Evolutionary conservation across 257 asterid species (phyloP).

Genomic region (Ballota nigra): DNA sequence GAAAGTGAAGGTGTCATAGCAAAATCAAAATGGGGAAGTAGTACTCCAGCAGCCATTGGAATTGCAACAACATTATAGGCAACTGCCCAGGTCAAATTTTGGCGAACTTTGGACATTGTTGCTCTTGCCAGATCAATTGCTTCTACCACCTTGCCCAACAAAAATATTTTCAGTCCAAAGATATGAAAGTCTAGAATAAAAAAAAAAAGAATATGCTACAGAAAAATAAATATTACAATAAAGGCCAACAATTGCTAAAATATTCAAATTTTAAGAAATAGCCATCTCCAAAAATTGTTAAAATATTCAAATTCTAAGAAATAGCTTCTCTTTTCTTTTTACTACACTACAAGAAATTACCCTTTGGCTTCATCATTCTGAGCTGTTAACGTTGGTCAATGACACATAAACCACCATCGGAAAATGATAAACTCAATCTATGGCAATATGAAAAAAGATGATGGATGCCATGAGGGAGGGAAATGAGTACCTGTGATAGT

Average conservation of each 20-base stretch:
- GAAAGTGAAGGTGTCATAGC: constrained; percentile 99
- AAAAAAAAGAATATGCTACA: background rate
- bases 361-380: background rate
- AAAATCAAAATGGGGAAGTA: constrained; percentile 87
- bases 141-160: constrained; percentile 66
- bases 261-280: background rate
- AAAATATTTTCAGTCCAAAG: constrained; percentile 11
- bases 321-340: background rate
- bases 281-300: background rate
- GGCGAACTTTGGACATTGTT: constrained; percentile 90
- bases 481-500: constrained; percentile 71
- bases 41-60: constrained; percentile 90
- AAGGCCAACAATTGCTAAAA: background rate
- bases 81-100: constrained; percentile 91
- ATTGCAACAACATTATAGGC: constrained; percentile 82
- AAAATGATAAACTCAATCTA: background rate
- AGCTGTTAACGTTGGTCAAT: background rate
- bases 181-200: constrained; percentile 5
- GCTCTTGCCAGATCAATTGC: constrained; percentile 88
- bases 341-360: background rate
- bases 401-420: background rate
- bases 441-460: constrained; percentile 2
- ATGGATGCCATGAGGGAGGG: background rate
- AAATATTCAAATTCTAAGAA: background rate
- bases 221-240: background rate